Base-by-base conservation (phyloP, 1,284 basidiomycete species). In the Naganishia cerealis region DNA sequence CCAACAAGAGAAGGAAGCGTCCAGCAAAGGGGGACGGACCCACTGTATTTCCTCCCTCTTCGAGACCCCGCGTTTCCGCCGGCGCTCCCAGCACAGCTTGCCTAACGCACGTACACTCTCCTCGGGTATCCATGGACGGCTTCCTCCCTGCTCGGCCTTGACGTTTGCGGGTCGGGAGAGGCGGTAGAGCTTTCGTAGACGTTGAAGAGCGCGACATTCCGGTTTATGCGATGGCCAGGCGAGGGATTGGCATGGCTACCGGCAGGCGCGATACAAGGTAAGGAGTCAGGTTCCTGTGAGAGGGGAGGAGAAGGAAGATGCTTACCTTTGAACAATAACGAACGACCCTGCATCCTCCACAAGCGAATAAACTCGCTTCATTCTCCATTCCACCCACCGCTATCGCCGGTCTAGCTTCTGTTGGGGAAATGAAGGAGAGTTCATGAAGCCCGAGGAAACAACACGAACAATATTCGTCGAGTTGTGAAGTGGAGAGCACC, bases 191-290 rank as follows among this genome's bases (percentile, higher is more conserved):
- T 81, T 81, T 86, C 88, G 89, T 54, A 69, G 42, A 16, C 81
- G 79, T 68, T 83, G 83, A 15, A 93, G 80, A 0, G 90, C 88
- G 6, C 72, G 71, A 74, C 92, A 95, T 83, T 95, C 92, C 7
- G 78, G 77, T 78, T 88, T 90, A 77, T 95, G 92, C 1, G 84
- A 57, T 0, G 75, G 48, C 92, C 92, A 95, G 75, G 94, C 92
- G 50, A 79, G 77, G 42, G 81, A 86, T 81, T 94, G 91, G 74
- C 93, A 95, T 42, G 75, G 77, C 91, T 93, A 70, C 5, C 48
- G 13, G 2, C 0, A 18, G 55, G 54, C n/a, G 16, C 16, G 0
- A 5, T 10, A 24, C 3, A 21, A 43, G 40, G 52, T 53, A 9
- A 24, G 13, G 21, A 57, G 26, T 33, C 18, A 61, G 21, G 29